Base-by-base conservation (phyloP, 2,329 filamentous ascomycete species). In the Aspergillus candidus region DNA sequence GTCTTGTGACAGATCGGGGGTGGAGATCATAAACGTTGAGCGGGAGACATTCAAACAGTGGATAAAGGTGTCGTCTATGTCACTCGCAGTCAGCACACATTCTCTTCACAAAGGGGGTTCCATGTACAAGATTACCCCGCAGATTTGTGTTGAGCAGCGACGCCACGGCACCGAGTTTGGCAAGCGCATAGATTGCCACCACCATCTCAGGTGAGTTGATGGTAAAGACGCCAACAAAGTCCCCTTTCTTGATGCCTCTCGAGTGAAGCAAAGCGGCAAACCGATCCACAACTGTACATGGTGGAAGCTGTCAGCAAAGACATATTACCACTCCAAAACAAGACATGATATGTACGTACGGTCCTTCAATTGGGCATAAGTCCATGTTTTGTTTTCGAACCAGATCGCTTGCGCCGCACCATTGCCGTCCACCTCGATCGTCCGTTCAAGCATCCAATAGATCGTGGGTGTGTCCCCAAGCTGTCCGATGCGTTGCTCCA, bases 191-290 rank as follows among this genome's bases (percentile, higher is more conserved):
- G 11, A 69, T 58, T 2, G 59, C 58, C 13, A 73, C 59, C 2
- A 73, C 62, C 69, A 75, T 73, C 49, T 75, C 72, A 0, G 71
- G 72, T 1, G 71, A 74, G 48, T 76, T 76, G 11, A 63, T 70
- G 38, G 66, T 72, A 55, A 72, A 75, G 2, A 75, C 63, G 4
- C 64, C 71, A 12, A 75, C 66, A 35, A 66, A 66, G 46, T 74
- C 70, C 2, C 67, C 66, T 0, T 60, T 41, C 22, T 56, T 53
- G 11, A 74, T 54, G 8, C 61, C 67, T 40, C 65, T 60, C 4
- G 51, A 52, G 40, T 67, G 61, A 18, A 75, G 55, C 18, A 70
- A 56, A 11, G 65, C 62, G n/a, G 71, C 71, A 43, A 74, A 57
- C 38, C 66, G 63, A 47, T 72, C 65, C 38, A 68, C 68, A 50